Base-by-base conservation (phyloP, 2,329 filamentous ascomycete genomes). In the Aspergillus sp. region DNA sequence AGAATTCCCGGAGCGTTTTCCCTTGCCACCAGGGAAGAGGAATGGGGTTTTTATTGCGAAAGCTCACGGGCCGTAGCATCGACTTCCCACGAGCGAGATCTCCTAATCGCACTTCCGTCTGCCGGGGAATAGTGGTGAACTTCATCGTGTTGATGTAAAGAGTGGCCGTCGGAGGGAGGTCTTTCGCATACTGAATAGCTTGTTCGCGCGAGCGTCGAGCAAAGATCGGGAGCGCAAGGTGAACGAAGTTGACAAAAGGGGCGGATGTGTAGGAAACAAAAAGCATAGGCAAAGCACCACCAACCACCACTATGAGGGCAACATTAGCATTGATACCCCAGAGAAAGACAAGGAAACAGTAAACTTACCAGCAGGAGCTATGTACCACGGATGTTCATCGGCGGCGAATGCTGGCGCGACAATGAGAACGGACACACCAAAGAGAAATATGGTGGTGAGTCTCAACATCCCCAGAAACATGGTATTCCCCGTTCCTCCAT, bases 201-300 rank as follows among this genome's bases (percentile, higher is more conserved):
- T 63, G 58, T 43, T 72, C 67, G 30, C 76, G 77, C 1, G 83
- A 85, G 33, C 73, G 65, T 36, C 85, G 79, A 11, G 85, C 86
- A 52, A 77, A 78, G 1, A 72, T 62, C 0, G 88, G 88, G 2
- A 90, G 72, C 19, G 78, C 77, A 39, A 93, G 69, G 63, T 86
- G 81, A 47, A 93, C 75, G 58, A 83, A 82, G 33, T 82, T 81
- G 6, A 91, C 86, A 58, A 86, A 87, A 3, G 88, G 85, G 0
- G 79, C 74, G 2, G 83, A 81, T 37, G 77, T 77, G 61, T 82
- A 85, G 31, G 77, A 72, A 19, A 88, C 74, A 56, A 83, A 79
- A 31, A 80, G 45, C 54, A 89, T 69, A 3, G 88, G 88, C 7
- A 86, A 65, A 32, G 83, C 61, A 53, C 84, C 81, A 48, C 76